These are phyloP conservation scores for Moelleriella libera DNA, from an alignment of 2,329 filamentous ascomycete genomes.

Conservation along the genomic window DNA sequence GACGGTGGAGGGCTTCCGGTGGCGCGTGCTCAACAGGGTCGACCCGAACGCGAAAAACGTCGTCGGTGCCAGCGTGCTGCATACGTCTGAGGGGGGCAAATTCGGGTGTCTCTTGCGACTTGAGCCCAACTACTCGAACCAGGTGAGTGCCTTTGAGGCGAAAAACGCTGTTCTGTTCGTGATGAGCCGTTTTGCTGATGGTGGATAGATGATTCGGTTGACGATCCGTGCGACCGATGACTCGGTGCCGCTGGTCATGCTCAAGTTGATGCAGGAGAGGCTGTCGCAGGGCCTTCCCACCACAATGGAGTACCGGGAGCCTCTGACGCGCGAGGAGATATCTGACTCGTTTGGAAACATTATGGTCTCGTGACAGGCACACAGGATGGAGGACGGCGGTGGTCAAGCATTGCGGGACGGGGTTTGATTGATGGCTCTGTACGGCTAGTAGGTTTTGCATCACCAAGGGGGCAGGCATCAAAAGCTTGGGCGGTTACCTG, in stretches of 20 bases:
- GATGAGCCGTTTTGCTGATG: too few relatives aligned
- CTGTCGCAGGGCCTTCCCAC: constrained; percentile 42
- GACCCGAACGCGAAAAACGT: constrained; percentile 91
- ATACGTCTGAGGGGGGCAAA: constrained; percentile 73
- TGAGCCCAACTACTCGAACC: constrained; percentile 85
- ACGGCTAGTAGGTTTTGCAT: too few relatives aligned
- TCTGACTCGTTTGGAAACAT: constrained; percentile 41
- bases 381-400: not conserved
- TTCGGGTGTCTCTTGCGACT: constrained; percentile 86
- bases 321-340: constrained; percentile 34
- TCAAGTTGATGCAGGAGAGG: constrained; percentile 79
- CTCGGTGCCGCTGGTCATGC: constrained; percentile 61
- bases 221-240: constrained; percentile 93
- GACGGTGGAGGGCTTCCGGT: constrained; percentile 73
- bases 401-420: not conserved
- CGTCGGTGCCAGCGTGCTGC: constrained; percentile 78
- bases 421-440: too few relatives aligned
- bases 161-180: too few relatives aligned
- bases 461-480: too few relatives aligned
- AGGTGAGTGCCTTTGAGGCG: constrained; percentile 43
- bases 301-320: constrained; percentile 21
- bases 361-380: constrained; percentile 27
- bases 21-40: constrained; percentile 72
- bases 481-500: too few relatives aligned
- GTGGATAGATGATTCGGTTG: constrained; percentile 73